These are phyloP conservation scores for Fonsecaea erecta DNA, from an alignment of 2,329 filamentous ascomycete species.

Conservation along the genomic window DNA sequence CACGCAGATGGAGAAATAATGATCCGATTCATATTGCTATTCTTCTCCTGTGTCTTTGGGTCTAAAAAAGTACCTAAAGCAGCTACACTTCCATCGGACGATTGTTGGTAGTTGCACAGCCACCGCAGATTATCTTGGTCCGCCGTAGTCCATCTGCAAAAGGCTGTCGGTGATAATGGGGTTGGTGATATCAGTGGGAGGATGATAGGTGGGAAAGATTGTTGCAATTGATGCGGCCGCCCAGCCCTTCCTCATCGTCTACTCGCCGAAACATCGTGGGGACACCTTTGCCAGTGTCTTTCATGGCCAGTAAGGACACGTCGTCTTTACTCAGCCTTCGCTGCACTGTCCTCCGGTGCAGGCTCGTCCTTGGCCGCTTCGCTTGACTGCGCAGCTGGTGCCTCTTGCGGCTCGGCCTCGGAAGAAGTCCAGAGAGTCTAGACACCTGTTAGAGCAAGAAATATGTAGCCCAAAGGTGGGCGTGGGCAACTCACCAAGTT, in stretches of 20 bases:
- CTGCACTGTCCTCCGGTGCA: constrained; percentile 30
- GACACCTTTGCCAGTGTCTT: constrained; percentile 18
- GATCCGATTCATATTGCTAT: constrained; percentile 34
- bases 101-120: constrained; percentile 20
- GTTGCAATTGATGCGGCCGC: constrained; percentile 20
- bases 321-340: constrained; percentile 36
- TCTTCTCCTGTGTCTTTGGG: constrained; percentile 28
- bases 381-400: constrained; percentile 39
- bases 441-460: constrained; percentile 12
- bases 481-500: constrained; percentile 74
- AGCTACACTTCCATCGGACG: constrained; percentile 24
- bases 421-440: constrained; percentile 99
- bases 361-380: constrained; percentile 38
- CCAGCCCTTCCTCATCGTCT: constrained; percentile 25
- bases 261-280: constrained; percentile 17
- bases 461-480: neutral
- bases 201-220: constrained; percentile 31
- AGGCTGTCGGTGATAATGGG: constrained; percentile 22
- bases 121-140: constrained; percentile 28
- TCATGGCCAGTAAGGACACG: constrained; percentile 13
- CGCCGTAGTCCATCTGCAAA: constrained; percentile 28
- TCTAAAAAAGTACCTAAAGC: constrained; percentile 28
- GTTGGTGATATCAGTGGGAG: constrained; percentile 25
- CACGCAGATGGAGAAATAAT: constrained; percentile 12
- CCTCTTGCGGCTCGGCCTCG: constrained; percentile 81